Percentiles rank a stretch among this genome's conserved stretches.
Evolutionary conservation across 768 basidiomycete species (phyloP).

Genomic region (Cubamyces sp.): DNA sequence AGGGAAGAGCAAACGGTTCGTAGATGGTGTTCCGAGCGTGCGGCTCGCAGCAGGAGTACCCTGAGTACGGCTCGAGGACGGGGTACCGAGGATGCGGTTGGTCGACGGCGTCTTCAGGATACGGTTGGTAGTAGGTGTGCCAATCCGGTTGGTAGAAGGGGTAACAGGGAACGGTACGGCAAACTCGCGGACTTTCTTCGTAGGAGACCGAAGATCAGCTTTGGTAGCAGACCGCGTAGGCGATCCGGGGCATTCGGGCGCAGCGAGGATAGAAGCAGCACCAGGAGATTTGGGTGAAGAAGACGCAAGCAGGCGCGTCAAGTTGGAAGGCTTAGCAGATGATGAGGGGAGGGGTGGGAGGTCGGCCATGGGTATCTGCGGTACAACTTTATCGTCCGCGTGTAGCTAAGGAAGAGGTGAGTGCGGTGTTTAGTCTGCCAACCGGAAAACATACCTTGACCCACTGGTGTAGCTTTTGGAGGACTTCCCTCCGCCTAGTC

Average conservation of each 20-base stretch:
- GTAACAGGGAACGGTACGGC: conserved; percentile 55
- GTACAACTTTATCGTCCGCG: conserved; percentile 44
- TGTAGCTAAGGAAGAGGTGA: conserved; percentile 52
- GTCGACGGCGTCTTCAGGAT: conserved; percentile 19
- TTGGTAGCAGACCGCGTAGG: conserved; percentile 45
- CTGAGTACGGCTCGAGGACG: conserved; percentile 43
- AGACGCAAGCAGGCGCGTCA: conserved; percentile 73
- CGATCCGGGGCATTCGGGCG: conserved; percentile 37
- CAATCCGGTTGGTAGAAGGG: conserved; percentile 38
- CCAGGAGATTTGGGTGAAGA: conserved; percentile 64
- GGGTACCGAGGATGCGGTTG: conserved; percentile 40
- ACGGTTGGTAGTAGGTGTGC: conserved; percentile 49
- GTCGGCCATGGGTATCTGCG: conserved; percentile 65
- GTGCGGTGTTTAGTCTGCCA: not conserved
- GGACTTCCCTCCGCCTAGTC: conserved; percentile 59
- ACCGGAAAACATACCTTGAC: conserved; percentile 48
- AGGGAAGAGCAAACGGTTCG: conserved; percentile 52
- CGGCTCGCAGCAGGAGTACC: conserved; percentile 17
- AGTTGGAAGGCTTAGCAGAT: conserved; percentile 59
- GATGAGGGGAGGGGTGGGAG: conserved; percentile 61
- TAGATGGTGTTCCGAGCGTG: conserved; percentile 10
- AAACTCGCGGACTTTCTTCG: conserved; percentile 41
- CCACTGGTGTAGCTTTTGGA: conserved; percentile 67
- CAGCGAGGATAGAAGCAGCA: conserved; percentile 37
- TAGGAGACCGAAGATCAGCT: conserved; percentile 39